Conservation (phyloP, 306 rosid species). For the Oemleria cerasiformis region DNA sequence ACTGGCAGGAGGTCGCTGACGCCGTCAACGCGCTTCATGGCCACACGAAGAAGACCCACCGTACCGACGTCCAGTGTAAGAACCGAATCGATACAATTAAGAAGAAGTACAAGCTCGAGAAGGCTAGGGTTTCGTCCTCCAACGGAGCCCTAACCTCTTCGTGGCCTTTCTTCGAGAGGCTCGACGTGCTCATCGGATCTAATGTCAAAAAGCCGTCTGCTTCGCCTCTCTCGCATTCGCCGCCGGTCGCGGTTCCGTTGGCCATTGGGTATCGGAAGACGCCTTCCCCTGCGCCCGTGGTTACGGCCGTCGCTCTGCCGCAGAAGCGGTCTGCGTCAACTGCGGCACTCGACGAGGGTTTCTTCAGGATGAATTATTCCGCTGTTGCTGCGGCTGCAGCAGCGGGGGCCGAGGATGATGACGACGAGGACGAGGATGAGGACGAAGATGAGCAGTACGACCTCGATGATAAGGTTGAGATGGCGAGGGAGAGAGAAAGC, state of each 20-base stretch:
- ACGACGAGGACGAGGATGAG: conserved; percentile 62
- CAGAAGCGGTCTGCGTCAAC: conserved; percentile 59
- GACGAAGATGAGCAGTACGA: conserved; percentile 29
- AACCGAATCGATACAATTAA: conserved; percentile 90
- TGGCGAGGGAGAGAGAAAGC: conserved; percentile 47
- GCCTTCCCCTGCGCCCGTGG: conserved; percentile 26
- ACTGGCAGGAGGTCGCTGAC: conserved; percentile 97
- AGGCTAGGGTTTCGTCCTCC: conserved; percentile 71
- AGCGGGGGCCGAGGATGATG: conserved; percentile 62
- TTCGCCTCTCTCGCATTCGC: conserved; percentile 42
- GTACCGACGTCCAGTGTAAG: conserved; percentile 96
- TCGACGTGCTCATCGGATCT: conserved; percentile 65
- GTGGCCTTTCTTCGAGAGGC: conserved; percentile 80
- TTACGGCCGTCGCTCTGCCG: conserved; percentile 46
- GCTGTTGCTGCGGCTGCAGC: conserved; percentile 93
- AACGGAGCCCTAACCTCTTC: conserved; percentile 45
- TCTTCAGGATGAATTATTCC: conserved; percentile 73
- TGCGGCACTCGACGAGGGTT: conserved; percentile 46
- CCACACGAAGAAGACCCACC: conserved; percentile 78
- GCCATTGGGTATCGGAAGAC: conserved; percentile 53
- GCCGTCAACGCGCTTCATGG: conserved; percentile 93
- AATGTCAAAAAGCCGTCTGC: conserved; percentile 45
- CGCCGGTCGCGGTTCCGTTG: conserved; percentile 63
- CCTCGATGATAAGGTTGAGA: conserved; percentile 45
- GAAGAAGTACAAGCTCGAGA: conserved; percentile 93